phyloP scores from a whole-genome alignment of 2,329 filamentous ascomycete species.

The Colletotrichum lentis region DNA sequence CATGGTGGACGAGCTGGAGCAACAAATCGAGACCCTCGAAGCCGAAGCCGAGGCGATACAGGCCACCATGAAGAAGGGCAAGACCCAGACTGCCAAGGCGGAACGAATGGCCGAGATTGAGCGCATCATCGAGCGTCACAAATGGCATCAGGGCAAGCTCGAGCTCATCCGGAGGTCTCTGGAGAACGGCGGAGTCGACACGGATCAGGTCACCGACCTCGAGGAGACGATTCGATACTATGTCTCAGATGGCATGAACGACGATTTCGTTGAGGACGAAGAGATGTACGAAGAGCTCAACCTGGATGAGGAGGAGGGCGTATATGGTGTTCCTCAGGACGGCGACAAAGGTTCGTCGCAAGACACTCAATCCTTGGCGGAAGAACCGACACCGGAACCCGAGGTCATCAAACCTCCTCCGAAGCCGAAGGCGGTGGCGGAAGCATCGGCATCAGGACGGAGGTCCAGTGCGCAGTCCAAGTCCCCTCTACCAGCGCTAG shows the following conservation, averaged over 20 bases:
- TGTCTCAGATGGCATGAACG: conserved; percentile 85
- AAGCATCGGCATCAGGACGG: conserved; percentile 66
- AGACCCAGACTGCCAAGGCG: conserved; percentile 82
- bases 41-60: conserved; percentile 88
- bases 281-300: conserved; percentile 94
- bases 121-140: conserved; percentile 85
- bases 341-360: conserved; percentile 93
- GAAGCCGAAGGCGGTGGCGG: conserved; percentile 46
- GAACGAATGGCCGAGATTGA: conserved; percentile 91
- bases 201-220: conserved; percentile 84
- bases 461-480: conserved; percentile 90
- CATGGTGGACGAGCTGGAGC: conserved; percentile 92
- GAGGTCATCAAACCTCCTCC: conserved; percentile 58
- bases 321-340: conserved; percentile 81
- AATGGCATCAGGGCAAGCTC: conserved; percentile 93
- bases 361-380: conserved; percentile 90
- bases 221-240: conserved; percentile 96
- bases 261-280: conserved; percentile 94
- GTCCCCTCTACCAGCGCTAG: conserved; percentile 90
- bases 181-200: conserved; percentile 91
- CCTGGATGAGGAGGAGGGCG: conserved; percentile 89
- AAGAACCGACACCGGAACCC: conserved; percentile 72
- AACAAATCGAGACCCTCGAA: conserved; percentile 91
- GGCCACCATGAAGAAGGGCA: conserved; percentile 92
- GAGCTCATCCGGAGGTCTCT: conserved; percentile 89